Evolutionary conservation across 2,329 filamentous ascomycete genomes (phyloP).

Genomic region (Dactylonectria estremocensis): DNA sequence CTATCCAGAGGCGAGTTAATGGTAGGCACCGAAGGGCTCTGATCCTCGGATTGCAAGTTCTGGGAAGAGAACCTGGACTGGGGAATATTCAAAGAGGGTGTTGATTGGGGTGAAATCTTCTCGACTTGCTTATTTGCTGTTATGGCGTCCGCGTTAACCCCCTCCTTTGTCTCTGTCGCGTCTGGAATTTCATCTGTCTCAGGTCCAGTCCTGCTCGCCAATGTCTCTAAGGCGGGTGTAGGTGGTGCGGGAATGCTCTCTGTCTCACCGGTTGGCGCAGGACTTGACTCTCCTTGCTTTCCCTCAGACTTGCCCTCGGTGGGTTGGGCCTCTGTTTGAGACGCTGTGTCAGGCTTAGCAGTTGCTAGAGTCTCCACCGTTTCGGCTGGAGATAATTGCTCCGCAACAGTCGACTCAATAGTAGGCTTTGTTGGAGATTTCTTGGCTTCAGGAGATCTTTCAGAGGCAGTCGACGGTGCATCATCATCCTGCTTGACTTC

Average conservation of each 20-base stretch:
- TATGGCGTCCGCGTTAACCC: slow-evolving; percentile 20
- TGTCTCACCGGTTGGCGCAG: slow-evolving; percentile 39
- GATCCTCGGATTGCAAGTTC: slow-evolving; percentile 43
- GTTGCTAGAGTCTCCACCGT: slow-evolving; percentile 1
- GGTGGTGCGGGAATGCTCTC: slow-evolving; percentile 39
- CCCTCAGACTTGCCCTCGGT: slow-evolving; percentile 13
- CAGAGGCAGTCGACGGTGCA: slow-evolving; percentile 32
- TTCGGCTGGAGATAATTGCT: slow-evolving; percentile 22
- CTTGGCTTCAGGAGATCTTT: slow-evolving; percentile 19
- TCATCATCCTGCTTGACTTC: slow-evolving; percentile 8
- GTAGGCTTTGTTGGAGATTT: slow-evolving; percentile 6
- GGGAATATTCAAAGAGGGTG: slow-evolving; percentile 41
- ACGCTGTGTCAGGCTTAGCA: slow-evolving; percentile 1
- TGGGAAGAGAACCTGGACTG: slow-evolving; percentile 50
- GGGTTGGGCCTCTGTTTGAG: slow-evolving; percentile 16
- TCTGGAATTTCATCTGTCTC: slow-evolving; percentile 39
- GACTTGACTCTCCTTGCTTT: slow-evolving; percentile 23
- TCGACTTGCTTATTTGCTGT: slow-evolving; percentile 33
- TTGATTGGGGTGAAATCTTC: slow-evolving; percentile 32
- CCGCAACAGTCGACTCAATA: slow-evolving; percentile 4
- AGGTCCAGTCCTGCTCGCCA: slow-evolving; percentile 29
- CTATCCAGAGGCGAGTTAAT: slow-evolving; percentile 27
- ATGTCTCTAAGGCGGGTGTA: slow-evolving; percentile 24
- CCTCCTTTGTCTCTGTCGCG: slow-evolving; percentile 31
- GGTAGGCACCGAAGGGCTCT: slow-evolving; percentile 33